Evolutionary conservation across 1,139 yeast species (phyloP), one percentile per base, ranked within the genome.

Genomic region (Nakaseomyces bracarensis): DNA sequence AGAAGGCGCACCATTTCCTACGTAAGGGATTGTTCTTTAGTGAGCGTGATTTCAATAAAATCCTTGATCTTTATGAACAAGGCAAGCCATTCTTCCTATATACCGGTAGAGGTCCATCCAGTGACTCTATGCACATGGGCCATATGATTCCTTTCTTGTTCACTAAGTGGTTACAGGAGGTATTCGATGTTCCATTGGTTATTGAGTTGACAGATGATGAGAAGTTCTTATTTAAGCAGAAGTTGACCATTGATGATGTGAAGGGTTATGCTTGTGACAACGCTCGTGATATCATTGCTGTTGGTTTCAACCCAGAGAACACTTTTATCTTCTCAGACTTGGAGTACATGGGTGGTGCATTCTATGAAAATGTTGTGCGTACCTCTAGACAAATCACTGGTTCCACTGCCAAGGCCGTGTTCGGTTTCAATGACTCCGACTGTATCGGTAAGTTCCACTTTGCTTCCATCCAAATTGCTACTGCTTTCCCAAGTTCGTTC

Each of bases 161-260:
- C 70, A 91, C 98, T 46, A 87, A 87, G 65, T 93, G 98, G 98
- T 72, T 93, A 56, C 99, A 93, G 66, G 96, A 89, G 40, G 98
- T 89, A 3, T 91, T 93, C 63, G 97, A 91, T 60, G 96, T 77
- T 44, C 97, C 98, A n/a, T 72, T 93, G 51, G 94, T 93, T 34
- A 79, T 93, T 53, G 96, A 91, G 65, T 71, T 93, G 67, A 93
- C 98, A 3, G 99, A 93, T 63, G 99, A 93, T 62, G 99, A 93
- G 66, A 93, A 93, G 69, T 93, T 91, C 65, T 68, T 93, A 57
- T 93, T 93, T 74, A 93, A 91, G 67, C 96, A 75, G 49, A 81
- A 84, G 56, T 74, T 93, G 58, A 82, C 91, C 25, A 83, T 91
- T 51, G 85, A 82, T 27, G 96, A 91, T 56, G 96, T 91, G 51